phyloP scores from a whole-genome alignment of 768 basidiomycete genomes.

The Rhizopogon sp. region DNA sequence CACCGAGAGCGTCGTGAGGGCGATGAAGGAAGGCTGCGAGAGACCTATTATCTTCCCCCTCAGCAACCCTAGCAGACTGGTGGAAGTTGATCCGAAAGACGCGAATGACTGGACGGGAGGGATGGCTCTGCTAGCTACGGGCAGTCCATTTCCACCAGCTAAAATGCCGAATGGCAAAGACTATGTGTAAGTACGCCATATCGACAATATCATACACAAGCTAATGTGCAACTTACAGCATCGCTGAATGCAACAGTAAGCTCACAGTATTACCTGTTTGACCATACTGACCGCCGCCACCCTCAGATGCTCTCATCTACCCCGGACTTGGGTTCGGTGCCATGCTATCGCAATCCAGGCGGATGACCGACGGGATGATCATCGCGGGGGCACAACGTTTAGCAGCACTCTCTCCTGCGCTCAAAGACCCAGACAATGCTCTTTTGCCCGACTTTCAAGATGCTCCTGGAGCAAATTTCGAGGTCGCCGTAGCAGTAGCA shows the following conservation, averaged over 20 bases:
- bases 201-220: neutral
- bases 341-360: slow-evolving; percentile 58
- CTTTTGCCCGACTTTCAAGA: slow-evolving; percentile 76
- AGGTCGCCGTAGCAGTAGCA: slow-evolving; percentile 78
- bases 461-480: slow-evolving; percentile 69
- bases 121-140: slow-evolving; percentile 76
- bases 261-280: neutral
- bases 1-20: slow-evolving; percentile 62
- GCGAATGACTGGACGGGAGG: slow-evolving; percentile 77
- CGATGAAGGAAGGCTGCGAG: slow-evolving; percentile 64
- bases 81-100: slow-evolving; percentile 70
- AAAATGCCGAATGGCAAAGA: slow-evolving; percentile 62
- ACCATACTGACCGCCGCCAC: neutral
- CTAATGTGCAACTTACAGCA: slow-evolving; percentile 32
- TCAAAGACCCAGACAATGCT: slow-evolving; percentile 62
- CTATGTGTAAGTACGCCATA: slow-evolving; percentile 46
- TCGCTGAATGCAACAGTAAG: slow-evolving; percentile 70
- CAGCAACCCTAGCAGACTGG: slow-evolving; percentile 73
- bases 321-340: slow-evolving; percentile 83
- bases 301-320: slow-evolving; percentile 68
- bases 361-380: slow-evolving; percentile 83
- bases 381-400: slow-evolving; percentile 74
- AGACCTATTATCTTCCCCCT: slow-evolving; percentile 83
- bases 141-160: slow-evolving; percentile 77
- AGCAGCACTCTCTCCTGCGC: slow-evolving; percentile 70